Conservation (phyloP, 1,284 basidiomycete genomes). For the Vanrija sp. region DNA sequence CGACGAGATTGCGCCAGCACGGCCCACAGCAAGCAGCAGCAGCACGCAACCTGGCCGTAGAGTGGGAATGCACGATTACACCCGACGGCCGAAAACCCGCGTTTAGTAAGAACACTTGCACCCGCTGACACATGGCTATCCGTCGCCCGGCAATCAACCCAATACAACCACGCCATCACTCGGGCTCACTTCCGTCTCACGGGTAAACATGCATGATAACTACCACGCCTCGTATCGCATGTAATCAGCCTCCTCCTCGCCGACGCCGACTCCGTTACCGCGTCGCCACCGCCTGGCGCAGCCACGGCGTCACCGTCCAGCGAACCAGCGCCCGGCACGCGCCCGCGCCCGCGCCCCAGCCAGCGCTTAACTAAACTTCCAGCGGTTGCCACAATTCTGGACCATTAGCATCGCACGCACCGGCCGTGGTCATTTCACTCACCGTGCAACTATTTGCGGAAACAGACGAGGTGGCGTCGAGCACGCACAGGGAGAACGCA, state of each 20-base stretch:
- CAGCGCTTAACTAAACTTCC: slow-evolving; percentile 46
- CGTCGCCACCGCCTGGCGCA: not conserved
- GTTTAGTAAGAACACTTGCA: too few species aligned
- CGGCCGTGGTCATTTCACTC: slow-evolving; percentile 14
- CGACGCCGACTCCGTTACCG: not conserved
- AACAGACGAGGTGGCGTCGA: not conserved
- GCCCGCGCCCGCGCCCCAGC: not conserved
- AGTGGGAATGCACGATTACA: too few species aligned
- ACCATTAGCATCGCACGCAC: not conserved
- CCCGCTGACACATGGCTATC: too few species aligned
- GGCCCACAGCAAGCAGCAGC: too few species aligned
- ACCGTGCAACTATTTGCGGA: slow-evolving; percentile 29
- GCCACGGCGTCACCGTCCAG: not conserved
- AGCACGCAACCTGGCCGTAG: too few species aligned
- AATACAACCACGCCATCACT: too few species aligned
- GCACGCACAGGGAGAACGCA: not conserved
- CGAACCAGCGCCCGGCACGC: not conserved
- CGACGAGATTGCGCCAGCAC: too few species aligned
- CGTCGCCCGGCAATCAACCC: too few species aligned
- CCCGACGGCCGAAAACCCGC: too few species aligned
- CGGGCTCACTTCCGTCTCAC: too few species aligned
- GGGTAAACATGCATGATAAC: too few species aligned
- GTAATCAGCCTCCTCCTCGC: not conserved
- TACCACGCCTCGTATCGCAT: not conserved
- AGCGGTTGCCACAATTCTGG: slow-evolving; percentile 44